Conservation (phyloP, 306 rosid genomes). For the Trifolium dubium region DNA sequence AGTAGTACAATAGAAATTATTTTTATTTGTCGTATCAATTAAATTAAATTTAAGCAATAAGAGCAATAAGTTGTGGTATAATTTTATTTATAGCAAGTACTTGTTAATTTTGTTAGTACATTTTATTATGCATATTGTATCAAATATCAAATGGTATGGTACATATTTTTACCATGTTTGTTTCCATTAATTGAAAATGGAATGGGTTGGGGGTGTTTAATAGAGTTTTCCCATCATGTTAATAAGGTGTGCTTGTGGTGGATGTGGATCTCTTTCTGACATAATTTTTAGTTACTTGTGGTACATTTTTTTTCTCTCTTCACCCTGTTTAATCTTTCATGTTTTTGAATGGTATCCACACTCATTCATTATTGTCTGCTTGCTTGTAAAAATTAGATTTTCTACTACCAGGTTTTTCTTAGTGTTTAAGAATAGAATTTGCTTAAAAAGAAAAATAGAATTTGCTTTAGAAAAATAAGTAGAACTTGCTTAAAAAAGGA, state of each 20-base stretch:
- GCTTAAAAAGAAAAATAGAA: not conserved
- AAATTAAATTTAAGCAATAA: conserved; percentile 48
- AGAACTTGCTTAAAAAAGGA: not conserved
- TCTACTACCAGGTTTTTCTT: not conserved
- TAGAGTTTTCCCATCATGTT: no score
- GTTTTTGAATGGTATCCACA: no score
- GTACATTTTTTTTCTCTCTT: no score
- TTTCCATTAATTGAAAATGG: not conserved
- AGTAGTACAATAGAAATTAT: conserved; percentile 52
- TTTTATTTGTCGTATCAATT: conserved; percentile 48
- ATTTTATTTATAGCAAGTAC: conserved; percentile 38
- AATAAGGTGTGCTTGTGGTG: no score
- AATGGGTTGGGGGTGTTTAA: no score
- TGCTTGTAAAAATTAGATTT: not conserved
- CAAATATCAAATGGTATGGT: conserved; percentile 15
- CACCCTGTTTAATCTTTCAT: no score
- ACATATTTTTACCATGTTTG: conserved; percentile 21
- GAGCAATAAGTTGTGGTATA: conserved; percentile 46
- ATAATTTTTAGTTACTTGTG: no score
- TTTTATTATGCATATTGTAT: conserved; percentile 37
- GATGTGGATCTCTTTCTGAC: no score
- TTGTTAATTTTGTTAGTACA: not conserved
- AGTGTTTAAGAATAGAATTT: not conserved
- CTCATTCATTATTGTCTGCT: no score
- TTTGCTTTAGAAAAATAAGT: not conserved